Conservation (phyloP, 345 rosid species). For the Melastoma malabathricum region DNA sequence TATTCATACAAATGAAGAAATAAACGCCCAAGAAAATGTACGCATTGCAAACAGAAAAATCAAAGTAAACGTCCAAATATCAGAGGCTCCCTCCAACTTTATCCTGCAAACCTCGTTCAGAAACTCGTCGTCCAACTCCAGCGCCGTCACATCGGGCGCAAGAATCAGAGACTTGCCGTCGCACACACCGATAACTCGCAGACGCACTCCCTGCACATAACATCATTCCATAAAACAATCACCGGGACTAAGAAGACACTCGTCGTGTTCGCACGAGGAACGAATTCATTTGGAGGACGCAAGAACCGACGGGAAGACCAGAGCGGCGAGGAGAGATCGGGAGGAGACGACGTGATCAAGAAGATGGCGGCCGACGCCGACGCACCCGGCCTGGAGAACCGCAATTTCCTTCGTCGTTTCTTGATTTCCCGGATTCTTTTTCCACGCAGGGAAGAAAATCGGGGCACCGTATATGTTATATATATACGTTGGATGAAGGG, state of each 20-base stretch:
- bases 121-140: constrained; percentile 41
- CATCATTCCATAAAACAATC: background rate
- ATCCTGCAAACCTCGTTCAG: constrained; percentile 44
- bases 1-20: constrained; percentile 8
- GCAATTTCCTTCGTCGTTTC: constrained; percentile 51
- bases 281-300: too few relatives aligned
- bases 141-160: constrained; percentile 27
- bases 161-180: constrained; percentile 57
- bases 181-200: constrained; percentile 70
- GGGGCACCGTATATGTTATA: too few relatives aligned
- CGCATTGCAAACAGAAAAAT: background rate
- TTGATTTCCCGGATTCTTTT: too few relatives aligned
- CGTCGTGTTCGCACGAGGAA: too few relatives aligned
- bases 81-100: constrained; percentile 55
- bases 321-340: constrained; percentile 63
- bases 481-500: too few relatives aligned
- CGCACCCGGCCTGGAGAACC: constrained; percentile 64
- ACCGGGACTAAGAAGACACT: too few relatives aligned
- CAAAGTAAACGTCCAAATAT: constrained; percentile 10
- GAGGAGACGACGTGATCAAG: constrained; percentile 74
- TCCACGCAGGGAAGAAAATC: too few relatives aligned
- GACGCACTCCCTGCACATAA: constrained; percentile 46
- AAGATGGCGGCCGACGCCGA: constrained; percentile 86
- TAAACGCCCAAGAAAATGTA: background rate
- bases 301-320: constrained; percentile 19